phyloP scores from a whole-genome alignment of 176 grass and related monocot species.

The Cymbopogon citratus region DNA sequence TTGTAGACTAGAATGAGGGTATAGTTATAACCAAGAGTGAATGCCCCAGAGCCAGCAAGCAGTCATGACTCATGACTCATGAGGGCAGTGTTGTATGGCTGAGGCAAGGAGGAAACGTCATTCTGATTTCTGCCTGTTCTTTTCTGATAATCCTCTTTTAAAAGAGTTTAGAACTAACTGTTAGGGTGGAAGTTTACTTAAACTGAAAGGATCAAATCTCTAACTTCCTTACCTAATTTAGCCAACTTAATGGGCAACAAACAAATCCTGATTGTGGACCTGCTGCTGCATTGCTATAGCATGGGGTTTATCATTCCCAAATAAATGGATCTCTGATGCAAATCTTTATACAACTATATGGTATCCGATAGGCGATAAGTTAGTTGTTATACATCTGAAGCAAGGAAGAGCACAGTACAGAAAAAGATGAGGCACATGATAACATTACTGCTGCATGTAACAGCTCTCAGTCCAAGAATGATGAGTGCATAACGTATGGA shows the following conservation, averaged over 20 bases:
- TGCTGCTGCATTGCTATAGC: neutral
- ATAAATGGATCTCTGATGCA: conserved; percentile 10
- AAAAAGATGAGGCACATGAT: neutral
- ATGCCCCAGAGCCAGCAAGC: neutral
- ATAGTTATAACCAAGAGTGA: neutral
- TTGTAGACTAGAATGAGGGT: neutral
- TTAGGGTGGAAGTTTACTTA: neutral
- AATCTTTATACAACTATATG: neutral
- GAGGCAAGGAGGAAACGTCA: neutral
- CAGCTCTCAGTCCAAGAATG: neutral
- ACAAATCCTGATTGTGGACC: neutral
- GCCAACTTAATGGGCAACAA: neutral
- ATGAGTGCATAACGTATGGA: neutral
- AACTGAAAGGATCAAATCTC: neutral
- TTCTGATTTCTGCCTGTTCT: neutral
- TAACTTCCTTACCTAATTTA: neutral
- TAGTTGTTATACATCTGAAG: conserved; percentile 7
- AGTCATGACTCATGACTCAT: neutral
- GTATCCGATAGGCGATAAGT: neutral
- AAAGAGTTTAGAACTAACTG: neutral
- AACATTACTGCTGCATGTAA: neutral
- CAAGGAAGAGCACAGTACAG: neutral
- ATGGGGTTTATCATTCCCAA: neutral
- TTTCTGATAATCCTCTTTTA: neutral
- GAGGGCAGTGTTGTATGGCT: neutral